Evolutionary conservation across 148 eudicot genomes (phyloP), one percentile per base, ranked within the genome.

Genomic region (Vaccinium macrocarpon): DNA sequence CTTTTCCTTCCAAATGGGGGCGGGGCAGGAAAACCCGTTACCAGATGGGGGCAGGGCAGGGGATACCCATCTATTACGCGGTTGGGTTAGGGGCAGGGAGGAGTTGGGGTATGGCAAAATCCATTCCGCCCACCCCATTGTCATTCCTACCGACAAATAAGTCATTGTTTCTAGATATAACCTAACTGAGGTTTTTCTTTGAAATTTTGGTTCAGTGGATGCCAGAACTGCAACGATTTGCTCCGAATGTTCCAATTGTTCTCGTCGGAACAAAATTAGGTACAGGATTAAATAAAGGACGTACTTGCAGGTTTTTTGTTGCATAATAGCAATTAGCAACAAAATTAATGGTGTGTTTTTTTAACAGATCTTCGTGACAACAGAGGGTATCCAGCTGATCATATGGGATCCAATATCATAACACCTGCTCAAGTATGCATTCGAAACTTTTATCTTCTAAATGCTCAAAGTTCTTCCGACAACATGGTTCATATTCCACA

Each of bases 251-350:
- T 86, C 99, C 99, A 84, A 88, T 95, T 81, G 95, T 97, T 76
- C 99, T 97, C 78, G 98, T 97, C 78, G 99, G 98, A 85, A 97
- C 99, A 18, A 97, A 97, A 86, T 85, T 95, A 91, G 99, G 99
- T 95, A 90, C 50, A 86, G 66, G 72, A 86, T 23, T 27, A 64
- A 32, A 23, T n/a, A 50, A 42, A 8, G 59, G 35, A 66, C 53
- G 35, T 51, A 14, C 21, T 85, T 72, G 71, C 55, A 8, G 16
- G 68, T 81, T 81, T 81, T 70, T 11, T 29, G 27, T 25, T 38
- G n/a, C 23, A 15, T 79, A 80, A 6, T 32, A 50, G 23, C 57
- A 38, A 70, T 11, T 32, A 48, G 56, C 23, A 32, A 52, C 66
- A 15, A 49, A 75, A 75, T 29, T 85, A 25, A 76, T 75, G 5